Evolutionary conservation across 331 rosid species (phyloP), one percentile per base, ranked within the genome.

Genomic region (Spiraea crenata): DNA sequence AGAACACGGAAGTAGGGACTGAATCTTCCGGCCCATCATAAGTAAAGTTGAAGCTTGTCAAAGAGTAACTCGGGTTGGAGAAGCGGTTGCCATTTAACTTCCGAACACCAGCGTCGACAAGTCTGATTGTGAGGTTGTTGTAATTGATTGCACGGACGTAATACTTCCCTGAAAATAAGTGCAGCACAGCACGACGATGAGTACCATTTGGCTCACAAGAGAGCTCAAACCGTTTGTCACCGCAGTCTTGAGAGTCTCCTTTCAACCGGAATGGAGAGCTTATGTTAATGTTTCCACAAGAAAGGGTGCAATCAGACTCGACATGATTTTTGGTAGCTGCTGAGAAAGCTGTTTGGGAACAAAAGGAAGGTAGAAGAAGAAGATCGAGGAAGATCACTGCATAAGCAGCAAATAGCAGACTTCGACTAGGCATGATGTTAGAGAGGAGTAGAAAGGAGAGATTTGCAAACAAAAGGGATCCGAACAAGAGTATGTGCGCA

Each of bases 111-210:
- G 75, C 67, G 44, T 79, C 83, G 25, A 67, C 65, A 6, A 82
- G 8, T 45, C 84, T 44, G 67, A 84, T 63, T 0, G 80, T 81
- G 71, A 5, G 69, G 58, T 71, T 55, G 47, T 17, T 16, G 82
- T 85, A 79, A 59, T 80, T 44, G 10, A 85, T 85, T 2, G 46
- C 48, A 40, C 51, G 72, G 0, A 85, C 87, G 1, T 71, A 17
- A 63, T 68, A 82, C 37, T 64, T 69, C 3, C 37, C 52, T 6
- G 37, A 16, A 12, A 3, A 34, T 4, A 48, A 47, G 34, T 3
- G 4, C 0, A 77, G 49, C 10, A 68, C 55, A 41, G 39, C 3
- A 37, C 37, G 45, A 61, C 39, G 13, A 39, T 25, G 25, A 61
- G 6, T 7, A 14, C 1, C 45, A 40, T 77, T 67, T 13, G 48